Percentiles rank a stretch among this genome's conserved stretches.
Conservation (phyloP, 306 rosid genomes). For the Cucumis melo region DNA sequence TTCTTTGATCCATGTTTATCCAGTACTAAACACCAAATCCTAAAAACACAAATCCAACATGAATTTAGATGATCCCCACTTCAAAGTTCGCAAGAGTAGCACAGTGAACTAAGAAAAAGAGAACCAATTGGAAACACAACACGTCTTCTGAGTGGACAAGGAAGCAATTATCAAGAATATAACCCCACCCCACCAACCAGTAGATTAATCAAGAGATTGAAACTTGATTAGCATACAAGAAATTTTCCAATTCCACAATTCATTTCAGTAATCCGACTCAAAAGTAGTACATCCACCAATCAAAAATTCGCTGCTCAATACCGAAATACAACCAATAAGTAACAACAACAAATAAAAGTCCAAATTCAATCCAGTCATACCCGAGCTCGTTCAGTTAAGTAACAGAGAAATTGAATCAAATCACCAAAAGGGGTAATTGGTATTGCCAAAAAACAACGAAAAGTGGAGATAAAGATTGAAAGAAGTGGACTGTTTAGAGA, state of each 20-base stretch:
- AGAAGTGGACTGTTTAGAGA: not conserved
- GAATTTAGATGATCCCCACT: not conserved
- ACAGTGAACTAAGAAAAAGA: not conserved
- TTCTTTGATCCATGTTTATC: constrained; percentile 54
- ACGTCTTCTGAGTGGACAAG: not conserved
- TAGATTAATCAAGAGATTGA: not conserved
- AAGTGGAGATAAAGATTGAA: not conserved
- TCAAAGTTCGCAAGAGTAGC: not conserved
- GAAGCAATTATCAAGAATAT: not conserved
- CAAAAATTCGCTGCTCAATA: not conserved
- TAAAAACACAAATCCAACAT: not conserved
- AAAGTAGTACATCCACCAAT: not conserved
- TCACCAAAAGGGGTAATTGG: not conserved
- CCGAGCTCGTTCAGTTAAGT: not conserved
- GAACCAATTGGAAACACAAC: not conserved
- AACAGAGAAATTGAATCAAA: not conserved
- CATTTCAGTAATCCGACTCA: not conserved
- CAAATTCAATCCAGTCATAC: not conserved
- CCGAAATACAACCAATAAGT: not conserved
- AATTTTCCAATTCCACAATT: not conserved
- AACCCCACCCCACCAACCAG: not conserved
- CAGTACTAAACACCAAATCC: constrained; percentile 13
- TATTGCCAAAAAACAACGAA: not conserved
- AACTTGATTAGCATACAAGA: not conserved
- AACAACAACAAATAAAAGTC: not conserved